A percentile compares a stretch with the other conserved stretches of the same genome.
phyloP scores from a whole-genome alignment of 257 asterid genomes.

The Oldenlandia corymbosa region DNA sequence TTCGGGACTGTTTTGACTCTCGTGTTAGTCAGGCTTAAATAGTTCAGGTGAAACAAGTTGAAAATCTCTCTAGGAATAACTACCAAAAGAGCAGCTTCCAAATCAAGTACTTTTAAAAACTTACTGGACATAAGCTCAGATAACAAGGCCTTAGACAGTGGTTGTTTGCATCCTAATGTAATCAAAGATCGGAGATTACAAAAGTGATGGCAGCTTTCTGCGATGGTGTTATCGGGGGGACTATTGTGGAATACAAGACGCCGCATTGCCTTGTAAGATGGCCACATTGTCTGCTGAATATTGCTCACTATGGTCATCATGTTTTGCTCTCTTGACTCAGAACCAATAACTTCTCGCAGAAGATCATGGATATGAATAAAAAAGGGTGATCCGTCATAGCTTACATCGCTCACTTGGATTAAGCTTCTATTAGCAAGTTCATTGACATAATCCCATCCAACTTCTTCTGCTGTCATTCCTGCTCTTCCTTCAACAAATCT shows the following conservation, averaged over 20 bases:
- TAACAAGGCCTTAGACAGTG: background rate
- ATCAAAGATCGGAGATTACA: conserved; percentile 18
- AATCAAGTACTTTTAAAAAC: conserved; percentile 5
- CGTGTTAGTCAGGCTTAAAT: background rate
- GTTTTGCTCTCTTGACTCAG: conserved; percentile 1
- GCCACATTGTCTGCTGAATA: background rate
- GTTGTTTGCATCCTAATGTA: background rate
- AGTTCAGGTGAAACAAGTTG: conserved; percentile 6
- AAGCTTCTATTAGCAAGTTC: conserved; percentile 24
- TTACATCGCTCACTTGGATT: conserved; percentile 17
- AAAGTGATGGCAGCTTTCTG: background rate
- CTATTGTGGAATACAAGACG: background rate
- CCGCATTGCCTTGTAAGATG: background rate
- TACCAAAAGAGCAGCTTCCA: background rate
- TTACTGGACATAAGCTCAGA: background rate
- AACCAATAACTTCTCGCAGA: conserved; percentile 5
- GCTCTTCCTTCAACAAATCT: conserved; percentile 22
- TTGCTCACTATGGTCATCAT: background rate
- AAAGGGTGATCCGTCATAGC: conserved; percentile 7
- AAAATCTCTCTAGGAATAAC: conserved; percentile 14
- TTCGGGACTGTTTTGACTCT: conserved; percentile 8
- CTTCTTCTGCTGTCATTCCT: conserved; percentile 20
- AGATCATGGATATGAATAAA: conserved; percentile 24
- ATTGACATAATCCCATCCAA: conserved; percentile 21
- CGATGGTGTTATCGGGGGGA: background rate